These are phyloP conservation scores for Ampelocalamus luodianensis DNA, from an alignment of 176 grass and related monocot species.

Conservation along the genomic window DNA sequence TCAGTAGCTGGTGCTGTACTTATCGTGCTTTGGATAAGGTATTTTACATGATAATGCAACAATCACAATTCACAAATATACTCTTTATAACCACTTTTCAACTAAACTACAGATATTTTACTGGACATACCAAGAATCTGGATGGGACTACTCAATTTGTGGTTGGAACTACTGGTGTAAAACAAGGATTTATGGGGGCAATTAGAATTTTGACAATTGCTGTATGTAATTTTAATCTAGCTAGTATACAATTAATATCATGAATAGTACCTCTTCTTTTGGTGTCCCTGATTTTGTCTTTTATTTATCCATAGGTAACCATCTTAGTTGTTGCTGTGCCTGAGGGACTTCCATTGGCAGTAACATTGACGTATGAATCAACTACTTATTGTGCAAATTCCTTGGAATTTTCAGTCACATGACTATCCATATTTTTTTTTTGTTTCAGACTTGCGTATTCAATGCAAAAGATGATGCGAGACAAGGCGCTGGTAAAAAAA, in stretches of 20 bases:
- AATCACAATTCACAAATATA: constrained; percentile 11
- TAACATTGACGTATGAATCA: constrained; percentile 84
- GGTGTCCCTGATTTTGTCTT: constrained; percentile 42
- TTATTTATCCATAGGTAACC: constrained; percentile 70
- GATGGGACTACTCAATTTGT: constrained; percentile 87
- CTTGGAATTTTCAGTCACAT: constrained; percentile 34
- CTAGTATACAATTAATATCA: constrained; percentile 19
- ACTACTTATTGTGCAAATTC: constrained; percentile 39
- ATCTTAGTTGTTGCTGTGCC: constrained; percentile 97
- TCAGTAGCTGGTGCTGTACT: constrained; percentile 85
- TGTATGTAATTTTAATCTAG: constrained; percentile 59
- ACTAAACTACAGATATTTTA: constrained; percentile 77
- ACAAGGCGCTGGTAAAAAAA: constrained; percentile 82
- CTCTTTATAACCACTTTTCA: constrained; percentile 30
- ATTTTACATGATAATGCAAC: constrained; percentile 44
- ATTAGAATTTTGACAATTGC: constrained; percentile 95
- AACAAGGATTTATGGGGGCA: constrained; percentile 82
- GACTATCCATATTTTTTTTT: constrained; percentile 38
- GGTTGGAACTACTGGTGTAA: constrained; percentile 65
- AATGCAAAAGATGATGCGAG: constrained; percentile 95
- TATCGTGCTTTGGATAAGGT: constrained; percentile 83
- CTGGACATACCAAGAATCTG: constrained; percentile 76
- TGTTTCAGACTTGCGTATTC: constrained; percentile 90
- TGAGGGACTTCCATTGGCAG: constrained; percentile 96
- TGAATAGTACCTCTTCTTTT: constrained; percentile 33